A percentile compares a stretch with the other conserved stretches of the same genome.
phyloP scores from a whole-genome alignment of 345 rosid species.

The Zanthoxylum bungeanum region DNA sequence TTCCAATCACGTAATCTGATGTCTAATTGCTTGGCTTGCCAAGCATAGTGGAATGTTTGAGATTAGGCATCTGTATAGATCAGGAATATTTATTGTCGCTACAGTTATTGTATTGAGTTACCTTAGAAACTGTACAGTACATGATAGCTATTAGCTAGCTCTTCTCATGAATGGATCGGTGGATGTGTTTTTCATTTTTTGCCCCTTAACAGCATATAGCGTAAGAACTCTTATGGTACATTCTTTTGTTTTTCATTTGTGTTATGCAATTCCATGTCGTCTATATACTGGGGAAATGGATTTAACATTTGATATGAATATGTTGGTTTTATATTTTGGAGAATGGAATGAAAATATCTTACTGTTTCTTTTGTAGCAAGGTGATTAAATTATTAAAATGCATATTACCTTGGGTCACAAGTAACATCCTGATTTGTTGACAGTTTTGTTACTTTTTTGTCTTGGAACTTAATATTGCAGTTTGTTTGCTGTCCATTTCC shows the following conservation, averaged over 20 bases:
- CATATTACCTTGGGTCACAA: not conserved
- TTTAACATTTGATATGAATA: not conserved
- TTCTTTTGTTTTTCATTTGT: not conserved
- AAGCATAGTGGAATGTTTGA: not conserved
- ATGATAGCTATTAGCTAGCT: not conserved
- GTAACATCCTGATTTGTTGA: not conserved
- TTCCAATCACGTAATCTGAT: not conserved
- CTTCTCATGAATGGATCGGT: not conserved
- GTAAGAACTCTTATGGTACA: not conserved
- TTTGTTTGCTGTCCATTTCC: not conserved
- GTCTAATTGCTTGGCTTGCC: not conserved
- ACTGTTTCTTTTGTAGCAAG: not conserved
- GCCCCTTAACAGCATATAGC: not conserved
- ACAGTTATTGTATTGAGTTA: not conserved
- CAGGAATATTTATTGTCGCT: not conserved
- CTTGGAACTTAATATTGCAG: not conserved
- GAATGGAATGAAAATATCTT: not conserved
- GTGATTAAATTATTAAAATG: not conserved
- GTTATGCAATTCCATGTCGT: not conserved
- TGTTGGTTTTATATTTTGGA: not conserved
- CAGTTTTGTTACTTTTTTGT: not conserved
- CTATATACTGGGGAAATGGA: too few relatives aligned
- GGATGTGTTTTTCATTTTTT: not conserved
- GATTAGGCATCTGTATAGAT: not conserved
- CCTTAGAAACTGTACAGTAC: not conserved